phyloP scores from a whole-genome alignment of 768 basidiomycete species.

The Suillus ampliporus region DNA sequence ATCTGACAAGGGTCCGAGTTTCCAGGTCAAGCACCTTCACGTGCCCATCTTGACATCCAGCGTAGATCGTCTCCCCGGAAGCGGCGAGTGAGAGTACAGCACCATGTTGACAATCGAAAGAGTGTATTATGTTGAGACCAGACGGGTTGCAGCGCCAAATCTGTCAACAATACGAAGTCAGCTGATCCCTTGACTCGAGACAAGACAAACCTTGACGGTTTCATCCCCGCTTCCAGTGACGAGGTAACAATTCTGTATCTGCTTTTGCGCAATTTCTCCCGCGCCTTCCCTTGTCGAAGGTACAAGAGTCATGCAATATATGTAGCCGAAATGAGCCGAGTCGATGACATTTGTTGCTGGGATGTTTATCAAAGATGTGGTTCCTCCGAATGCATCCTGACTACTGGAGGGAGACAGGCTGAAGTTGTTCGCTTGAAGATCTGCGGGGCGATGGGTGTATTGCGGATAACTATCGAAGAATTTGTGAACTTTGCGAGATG shows the following conservation, averaged over 20 bases:
- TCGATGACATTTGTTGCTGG: slow-evolving; percentile 75
- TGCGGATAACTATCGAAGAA: slow-evolving; percentile 93
- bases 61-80: slow-evolving; percentile 82
- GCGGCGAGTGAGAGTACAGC: slow-evolving; percentile 84
- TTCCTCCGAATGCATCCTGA: slow-evolving; percentile 29
- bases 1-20: slow-evolving; percentile 84
- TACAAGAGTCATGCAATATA: slow-evolving; percentile 78
- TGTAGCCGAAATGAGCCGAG: slow-evolving; percentile 93
- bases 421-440: slow-evolving; percentile 67
- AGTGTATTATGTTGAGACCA: slow-evolving; percentile 58
- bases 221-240: slow-evolving; percentile 93
- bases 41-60: slow-evolving; percentile 93
- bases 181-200: neutral
- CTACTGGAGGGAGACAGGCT: slow-evolving; percentile 38
- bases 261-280: slow-evolving; percentile 30
- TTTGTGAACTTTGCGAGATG: slow-evolving; percentile 69
- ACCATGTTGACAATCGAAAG: slow-evolving; percentile 74
- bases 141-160: slow-evolving; percentile 65
- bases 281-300: slow-evolving; percentile 46
- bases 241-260: slow-evolving; percentile 50
- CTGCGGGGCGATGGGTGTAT: slow-evolving; percentile 69
- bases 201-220: slow-evolving; percentile 70
- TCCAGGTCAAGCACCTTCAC: slow-evolving; percentile 92
- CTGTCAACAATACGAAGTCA: slow-evolving; percentile 38
- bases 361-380: slow-evolving; percentile 51